Evolutionary conservation across 2,329 filamentous ascomycete species (phyloP).

Genomic region (Alternaria arbusti): DNA sequence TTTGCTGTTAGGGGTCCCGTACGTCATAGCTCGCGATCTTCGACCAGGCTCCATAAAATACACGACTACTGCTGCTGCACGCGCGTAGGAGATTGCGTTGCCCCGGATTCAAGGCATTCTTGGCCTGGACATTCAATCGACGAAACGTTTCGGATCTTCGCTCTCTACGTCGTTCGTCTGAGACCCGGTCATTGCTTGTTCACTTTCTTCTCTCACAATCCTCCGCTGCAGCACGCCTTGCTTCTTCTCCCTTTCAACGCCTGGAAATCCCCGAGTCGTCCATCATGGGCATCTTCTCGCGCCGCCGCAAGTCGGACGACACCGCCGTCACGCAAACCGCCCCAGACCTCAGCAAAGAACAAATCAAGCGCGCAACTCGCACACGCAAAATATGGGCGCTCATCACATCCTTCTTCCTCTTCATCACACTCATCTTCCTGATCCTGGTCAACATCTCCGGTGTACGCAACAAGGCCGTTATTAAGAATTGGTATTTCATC

Average conservation of each 20-base stretch:
- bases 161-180: background rate
- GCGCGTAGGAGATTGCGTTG: slow-evolving; percentile 27
- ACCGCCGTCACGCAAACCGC: slow-evolving; percentile 15
- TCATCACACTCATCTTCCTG: slow-evolving; percentile 77
- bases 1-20: slow-evolving; percentile 10
- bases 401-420: slow-evolving; percentile 71
- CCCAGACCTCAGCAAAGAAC: slow-evolving; percentile 41
- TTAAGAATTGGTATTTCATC: slow-evolving; percentile 81
- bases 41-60: slow-evolving; percentile 29
- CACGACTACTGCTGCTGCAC: slow-evolving; percentile 24
- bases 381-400: slow-evolving; percentile 67
- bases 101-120: slow-evolving; percentile 1
- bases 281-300: slow-evolving; percentile 34
- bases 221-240: background rate
- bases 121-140: background rate
- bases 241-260: background rate
- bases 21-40: slow-evolving; percentile 33
- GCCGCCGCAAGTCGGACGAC: slow-evolving; percentile 24
- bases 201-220: background rate
- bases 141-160: slow-evolving; percentile 2
- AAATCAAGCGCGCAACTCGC: slow-evolving; percentile 51
- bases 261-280: background rate
- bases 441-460: slow-evolving; percentile 83
- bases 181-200: background rate
- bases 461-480: slow-evolving; percentile 65